Evolutionary conservation across 306 rosid genomes (phyloP).

Genomic region (Myrica gale): DNA sequence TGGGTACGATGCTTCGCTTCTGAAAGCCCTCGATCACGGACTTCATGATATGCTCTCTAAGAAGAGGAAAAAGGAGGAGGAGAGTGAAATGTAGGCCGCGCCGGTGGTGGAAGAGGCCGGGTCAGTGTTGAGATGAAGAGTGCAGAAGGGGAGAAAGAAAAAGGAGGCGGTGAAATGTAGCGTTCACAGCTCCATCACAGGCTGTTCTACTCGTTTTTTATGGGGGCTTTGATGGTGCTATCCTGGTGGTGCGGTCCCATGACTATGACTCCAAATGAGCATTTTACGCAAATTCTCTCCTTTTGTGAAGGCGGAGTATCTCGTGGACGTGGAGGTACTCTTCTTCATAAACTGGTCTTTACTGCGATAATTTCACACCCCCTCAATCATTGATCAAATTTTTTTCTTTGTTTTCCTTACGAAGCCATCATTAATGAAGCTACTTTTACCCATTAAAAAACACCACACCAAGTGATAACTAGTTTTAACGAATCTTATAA

Average conservation of each 20-base stretch:
- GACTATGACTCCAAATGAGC: background rate
- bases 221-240: background rate
- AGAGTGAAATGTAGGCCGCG: background rate
- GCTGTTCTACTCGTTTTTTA: slow-evolving; percentile 59
- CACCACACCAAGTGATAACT: too few relatives aligned
- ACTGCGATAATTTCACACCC: too few relatives aligned
- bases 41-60: slow-evolving; percentile 30
- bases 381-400: too few relatives aligned
- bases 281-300: background rate
- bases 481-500: too few relatives aligned
- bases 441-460: too few relatives aligned
- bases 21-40: slow-evolving; percentile 41
- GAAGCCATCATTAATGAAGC: too few relatives aligned
- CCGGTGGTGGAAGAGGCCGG: background rate
- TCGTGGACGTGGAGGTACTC: too few relatives aligned
- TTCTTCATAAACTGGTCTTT: too few relatives aligned
- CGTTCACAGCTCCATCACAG: slow-evolving; percentile 58
- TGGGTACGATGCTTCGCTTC: slow-evolving; percentile 36
- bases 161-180: slow-evolving; percentile 34
- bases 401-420: too few relatives aligned
- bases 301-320: too few relatives aligned
- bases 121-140: background rate
- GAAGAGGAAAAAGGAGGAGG: background rate
- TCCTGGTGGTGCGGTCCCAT: slow-evolving; percentile 41
- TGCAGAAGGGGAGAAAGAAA: background rate